Percentiles rank a stretch among this genome's conserved stretches.
phyloP scores from a whole-genome alignment of 129 eudicot genomes.

The Oenanthe sinensis region DNA sequence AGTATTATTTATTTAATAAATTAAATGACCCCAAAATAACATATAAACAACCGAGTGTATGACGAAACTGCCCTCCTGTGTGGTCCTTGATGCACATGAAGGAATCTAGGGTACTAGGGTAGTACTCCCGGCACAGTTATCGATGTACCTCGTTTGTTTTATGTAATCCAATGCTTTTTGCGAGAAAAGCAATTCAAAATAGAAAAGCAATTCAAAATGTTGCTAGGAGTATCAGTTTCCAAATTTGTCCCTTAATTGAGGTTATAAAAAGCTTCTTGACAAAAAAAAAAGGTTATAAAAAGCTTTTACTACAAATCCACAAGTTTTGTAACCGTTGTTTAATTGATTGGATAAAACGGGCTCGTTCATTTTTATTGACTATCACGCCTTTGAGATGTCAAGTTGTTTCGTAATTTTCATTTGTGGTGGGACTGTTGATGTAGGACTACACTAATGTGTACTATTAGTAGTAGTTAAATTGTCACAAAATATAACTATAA shows the following conservation, averaged over 20 bases:
- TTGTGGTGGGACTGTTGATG: not conserved
- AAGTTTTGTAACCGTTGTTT: not conserved
- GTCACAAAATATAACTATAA: not conserved
- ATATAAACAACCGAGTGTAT: not conserved
- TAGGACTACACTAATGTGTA: not conserved
- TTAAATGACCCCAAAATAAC: not conserved
- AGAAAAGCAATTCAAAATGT: not conserved
- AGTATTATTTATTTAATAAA: too few species aligned
- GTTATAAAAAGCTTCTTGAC: not conserved
- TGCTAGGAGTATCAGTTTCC: not conserved
- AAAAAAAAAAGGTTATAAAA: not conserved
- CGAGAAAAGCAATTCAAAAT: not conserved
- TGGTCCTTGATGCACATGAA: not conserved
- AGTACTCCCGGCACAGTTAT: not conserved
- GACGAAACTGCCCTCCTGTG: not conserved
- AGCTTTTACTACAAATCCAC: not conserved
- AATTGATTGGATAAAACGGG: not conserved
- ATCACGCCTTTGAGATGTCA: not conserved
- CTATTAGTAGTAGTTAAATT: not conserved
- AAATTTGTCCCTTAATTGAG: not conserved
- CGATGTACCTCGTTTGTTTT: not conserved
- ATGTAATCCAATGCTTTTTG: not conserved
- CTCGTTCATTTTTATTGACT: not conserved
- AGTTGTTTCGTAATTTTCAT: not conserved
- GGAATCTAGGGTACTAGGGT: not conserved